Evolutionary conservation across 805 yeast genomes (phyloP), one percentile per base, ranked within the genome.

Genomic region (Nakazawaea ernobii): DNA sequence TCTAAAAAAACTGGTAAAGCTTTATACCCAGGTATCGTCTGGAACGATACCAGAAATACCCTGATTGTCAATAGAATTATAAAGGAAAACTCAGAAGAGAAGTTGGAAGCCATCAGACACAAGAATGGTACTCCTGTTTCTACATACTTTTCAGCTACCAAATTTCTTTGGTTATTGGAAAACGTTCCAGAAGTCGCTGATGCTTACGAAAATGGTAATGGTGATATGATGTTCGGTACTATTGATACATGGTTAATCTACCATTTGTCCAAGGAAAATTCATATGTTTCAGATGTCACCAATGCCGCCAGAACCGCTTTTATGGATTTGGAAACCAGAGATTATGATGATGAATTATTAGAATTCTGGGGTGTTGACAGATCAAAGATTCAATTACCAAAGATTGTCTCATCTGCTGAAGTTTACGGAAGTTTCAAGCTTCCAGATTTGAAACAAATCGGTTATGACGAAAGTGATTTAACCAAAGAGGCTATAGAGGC

Each of bases 161-260:
- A 91, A 66, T 76, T 90, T 59, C 79, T 85, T 55, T 91, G 98
- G 98, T 69, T 91, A 51, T 71, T 90, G 49, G 92, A 90, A 60
- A 87, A 91, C 63, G 84, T 82, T 55, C 80, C 80, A 38, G 72
- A 65, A 11, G 86, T 86, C 36, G 68, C 77, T 52, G 77, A 77
- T 35, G 81, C 83, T 44, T 88, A 89, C 62, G 87, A 85, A 47
- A 68, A 71, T 39, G 92, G 90, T 43, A 84, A 85, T 43, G 73
- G 74, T 15, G 76, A 77, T 60, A 71, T 90, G 59, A 84, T 88
- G 85, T 90, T 90, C 61, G 97, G 97, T 49, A 91, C 97, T 27
- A 84, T 92, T 39, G 98, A 91, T 66, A 81, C 96, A 15, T 91
- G 98, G 98, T 75, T 91, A 52, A 80, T 91, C 51, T 88, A 86